Evolutionary conservation across 495 filamentous ascomycete genomes (phyloP).

Genomic region (Staphylotrichum longicolle): DNA sequence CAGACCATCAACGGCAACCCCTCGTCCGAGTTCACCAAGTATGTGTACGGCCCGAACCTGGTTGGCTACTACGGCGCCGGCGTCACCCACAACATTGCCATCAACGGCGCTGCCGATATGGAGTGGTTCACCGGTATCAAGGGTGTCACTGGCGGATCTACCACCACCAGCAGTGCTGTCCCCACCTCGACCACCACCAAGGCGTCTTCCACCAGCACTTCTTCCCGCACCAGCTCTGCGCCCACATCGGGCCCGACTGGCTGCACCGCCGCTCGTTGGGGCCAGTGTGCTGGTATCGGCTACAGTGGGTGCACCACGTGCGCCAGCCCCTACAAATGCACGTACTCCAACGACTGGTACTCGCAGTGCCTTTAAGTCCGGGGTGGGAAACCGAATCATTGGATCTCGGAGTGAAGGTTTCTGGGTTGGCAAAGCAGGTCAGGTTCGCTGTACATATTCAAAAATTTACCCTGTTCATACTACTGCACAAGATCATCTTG

Average conservation of each 20-base stretch:
- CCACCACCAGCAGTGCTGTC: background rate
- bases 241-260: constrained; percentile 35
- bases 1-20: constrained; percentile 34
- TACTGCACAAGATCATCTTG: no score
- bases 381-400: no score
- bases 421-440: no score
- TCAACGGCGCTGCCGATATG: constrained; percentile 34
- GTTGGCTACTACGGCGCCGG: constrained; percentile 41
- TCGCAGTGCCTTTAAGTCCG: constrained; percentile 33
- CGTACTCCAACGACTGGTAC: constrained; percentile 35
- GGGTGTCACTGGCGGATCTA: constrained; percentile 1
- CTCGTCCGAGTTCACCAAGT: constrained; percentile 40
- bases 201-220: background rate
- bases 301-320: constrained; percentile 43
- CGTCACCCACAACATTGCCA: constrained; percentile 34
- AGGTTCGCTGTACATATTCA: no score
- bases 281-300: constrained; percentile 49
- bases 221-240: constrained; percentile 12
- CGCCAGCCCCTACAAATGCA: constrained; percentile 34
- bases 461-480: no score
- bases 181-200: constrained; percentile 13
- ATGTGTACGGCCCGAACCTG: constrained; percentile 47
- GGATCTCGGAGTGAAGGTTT: background rate
- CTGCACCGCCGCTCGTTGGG: constrained; percentile 30
- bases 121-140: constrained; percentile 37